phyloP scores from a whole-genome alignment of 495 filamentous ascomycete species.

The Hyaloscypha hepaticicola region DNA sequence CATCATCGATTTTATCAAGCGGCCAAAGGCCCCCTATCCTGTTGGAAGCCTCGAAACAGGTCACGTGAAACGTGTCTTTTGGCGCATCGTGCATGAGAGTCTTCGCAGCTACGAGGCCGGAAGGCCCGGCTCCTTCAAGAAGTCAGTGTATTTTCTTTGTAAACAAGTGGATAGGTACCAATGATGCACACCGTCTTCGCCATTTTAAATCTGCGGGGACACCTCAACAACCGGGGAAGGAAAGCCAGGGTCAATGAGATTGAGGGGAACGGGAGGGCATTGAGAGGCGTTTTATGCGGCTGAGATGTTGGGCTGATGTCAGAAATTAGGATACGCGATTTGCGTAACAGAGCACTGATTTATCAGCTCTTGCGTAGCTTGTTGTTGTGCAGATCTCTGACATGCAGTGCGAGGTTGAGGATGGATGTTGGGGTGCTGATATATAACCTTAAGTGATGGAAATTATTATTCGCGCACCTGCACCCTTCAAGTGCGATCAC shows the following conservation, averaged over 20 bases:
- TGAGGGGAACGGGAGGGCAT: background rate
- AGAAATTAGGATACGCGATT: background rate
- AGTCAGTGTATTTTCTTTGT: constrained; percentile 6
- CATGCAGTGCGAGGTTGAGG: background rate
- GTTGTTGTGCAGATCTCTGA: background rate
- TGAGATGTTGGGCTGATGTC: background rate
- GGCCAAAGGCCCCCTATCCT: constrained; percentile 80
- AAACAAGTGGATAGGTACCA: constrained; percentile 39
- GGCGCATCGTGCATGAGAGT: constrained; percentile 63
- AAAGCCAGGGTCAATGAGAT: constrained; percentile 1
- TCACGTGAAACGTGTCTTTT: constrained; percentile 59
- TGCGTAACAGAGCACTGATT: background rate
- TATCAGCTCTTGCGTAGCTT: background rate
- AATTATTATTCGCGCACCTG: background rate
- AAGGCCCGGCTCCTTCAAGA: constrained; percentile 68
- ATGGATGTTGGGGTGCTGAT: background rate
- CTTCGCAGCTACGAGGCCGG: constrained; percentile 80
- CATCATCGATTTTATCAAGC: constrained; percentile 37
- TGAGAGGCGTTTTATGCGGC: background rate
- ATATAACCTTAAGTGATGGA: background rate
- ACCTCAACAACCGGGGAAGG: background rate
- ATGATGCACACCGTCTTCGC: constrained; percentile 66
- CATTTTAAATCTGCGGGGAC: constrained; percentile 21
- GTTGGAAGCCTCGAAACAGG: constrained; percentile 64
- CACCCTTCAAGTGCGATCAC: background rate